Base-by-base conservation (phyloP, 306 rosid genomes). In the Citrullus amarus region DNA sequence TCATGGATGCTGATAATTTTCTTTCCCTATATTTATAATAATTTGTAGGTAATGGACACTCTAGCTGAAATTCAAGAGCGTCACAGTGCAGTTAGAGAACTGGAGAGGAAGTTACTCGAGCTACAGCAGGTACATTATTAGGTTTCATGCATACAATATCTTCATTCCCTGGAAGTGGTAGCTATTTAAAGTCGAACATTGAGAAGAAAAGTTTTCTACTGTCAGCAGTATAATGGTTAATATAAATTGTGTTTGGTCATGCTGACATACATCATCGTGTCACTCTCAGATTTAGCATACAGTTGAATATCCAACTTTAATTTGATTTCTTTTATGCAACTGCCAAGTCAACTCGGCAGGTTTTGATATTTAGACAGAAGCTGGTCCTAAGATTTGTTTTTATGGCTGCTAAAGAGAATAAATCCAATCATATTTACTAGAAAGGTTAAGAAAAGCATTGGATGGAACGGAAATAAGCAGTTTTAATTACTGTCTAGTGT, bases 21-120 rank as follows among this genome's bases (percentile, higher is more conserved):
- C 44, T 51, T 73, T 73, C 28, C 4, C 2, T 9, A 15, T 72
- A 14, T 30, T 25, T 71, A 30, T 46, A 28, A 46, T 30, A 51
- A 66, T 63, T 79, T 86, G 85, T 79, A 95, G 98, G 84, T 95
- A 85, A 80, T 88, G 88, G 98, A 91, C 85, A 91, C 98, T 4
- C 83, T 92, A 25, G 97, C 97, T 6, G 98, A 95, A 85, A 95
- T 95, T 86, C 97, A 95, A 22, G 98, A 95, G 84, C 97, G 97
- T 30, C 96, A 95, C 46, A 93, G 86, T 82, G 98, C 97, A 38
- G 98, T 89, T 78, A 88, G 92, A 87, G 98, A 91, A 5, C 88
- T 95, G 39, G 98, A 95, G 85, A 92, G 79, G 83, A 95, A 95
- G 85, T 92, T 95, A 81, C 97, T 92, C n/a, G 97, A 88, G 63